phyloP scores from a whole-genome alignment of 345 rosid species.

The Rhodomyrtus tomentosa region DNA sequence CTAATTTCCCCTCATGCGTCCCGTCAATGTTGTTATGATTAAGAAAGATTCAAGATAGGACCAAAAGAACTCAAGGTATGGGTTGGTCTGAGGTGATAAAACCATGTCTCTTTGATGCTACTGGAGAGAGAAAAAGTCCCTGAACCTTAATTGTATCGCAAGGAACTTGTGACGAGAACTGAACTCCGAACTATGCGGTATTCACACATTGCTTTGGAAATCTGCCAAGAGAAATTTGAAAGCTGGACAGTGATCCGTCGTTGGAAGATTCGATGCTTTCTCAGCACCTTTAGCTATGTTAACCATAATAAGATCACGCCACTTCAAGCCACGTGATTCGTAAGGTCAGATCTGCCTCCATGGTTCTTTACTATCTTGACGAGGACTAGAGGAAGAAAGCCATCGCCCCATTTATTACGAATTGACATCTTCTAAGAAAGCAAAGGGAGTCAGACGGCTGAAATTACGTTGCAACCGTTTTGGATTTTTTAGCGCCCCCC shows the following conservation, averaged over 20 bases:
- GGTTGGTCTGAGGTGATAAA: neutral
- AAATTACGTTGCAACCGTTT: neutral
- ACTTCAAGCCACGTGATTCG: neutral
- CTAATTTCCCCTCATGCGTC: neutral
- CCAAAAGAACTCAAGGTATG: neutral
- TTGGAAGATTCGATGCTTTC: neutral
- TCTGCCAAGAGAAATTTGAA: neutral
- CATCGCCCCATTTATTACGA: neutral
- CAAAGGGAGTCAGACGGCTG: neutral
- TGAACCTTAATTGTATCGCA: neutral
- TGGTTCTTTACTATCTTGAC: neutral
- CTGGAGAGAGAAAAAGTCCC: neutral
- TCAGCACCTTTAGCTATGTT: neutral
- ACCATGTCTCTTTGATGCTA: neutral
- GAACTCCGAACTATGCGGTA: neutral
- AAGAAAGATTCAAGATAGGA: neutral
- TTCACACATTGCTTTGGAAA: neutral
- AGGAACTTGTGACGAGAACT: neutral
- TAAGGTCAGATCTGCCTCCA: neutral
- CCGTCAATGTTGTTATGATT: neutral
- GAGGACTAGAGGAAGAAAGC: neutral
- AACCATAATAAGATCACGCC: neutral
- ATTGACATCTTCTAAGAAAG: neutral
- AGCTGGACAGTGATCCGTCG: no score
- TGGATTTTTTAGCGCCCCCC: accelerated